Evolutionary conservation across 805 yeast species (phyloP), one percentile per base, ranked within the genome.

Genomic region (Myxozyma geophila): DNA sequence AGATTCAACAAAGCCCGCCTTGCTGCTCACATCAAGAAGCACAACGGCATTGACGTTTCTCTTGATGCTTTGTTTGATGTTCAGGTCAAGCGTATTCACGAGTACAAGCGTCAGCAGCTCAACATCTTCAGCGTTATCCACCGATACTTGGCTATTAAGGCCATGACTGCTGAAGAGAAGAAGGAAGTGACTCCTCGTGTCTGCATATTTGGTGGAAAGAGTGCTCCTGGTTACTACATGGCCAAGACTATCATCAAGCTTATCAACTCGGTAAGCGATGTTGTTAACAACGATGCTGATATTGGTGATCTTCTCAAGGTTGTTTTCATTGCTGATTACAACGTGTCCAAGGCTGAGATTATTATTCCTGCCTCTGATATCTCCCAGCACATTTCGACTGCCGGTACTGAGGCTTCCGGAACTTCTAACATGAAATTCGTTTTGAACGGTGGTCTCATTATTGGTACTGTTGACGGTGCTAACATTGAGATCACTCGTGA

Each of bases 171-270:
- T 9, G 83, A 83, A 60, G 88, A 90, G 77, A 81, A 88, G 72
- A 71, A 76, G 67, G 83, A 84, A 72, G 85, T 82, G 75, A 83
- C 85, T 63, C 87, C 97, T 64, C 89, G 88, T 74, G 95, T 89
- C 61, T 83, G 86, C 49, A 83, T 92, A 65, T 86, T 92, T 76
- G 98, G 98, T 70, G 98, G 98, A 74, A 92, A 92, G 78, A 89
- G 96, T 64, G 98, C 98, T 10, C 98, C 98, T n/a, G 98, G 98
- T 69, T 92, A 92, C 76, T 92, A 90, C 79, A 90, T 92, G 86
- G 98, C 98, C 64, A 92, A 92, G 78, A 84, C 89, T 63, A 89
- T 92, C 73, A 92, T 92, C 74, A 90, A 91, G 76, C 82, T 92
- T 76, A 84, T 92, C 73, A 92, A 89, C 75, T 78, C 89, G 59